Evolutionary conservation across 2,329 filamentous ascomycete genomes (phyloP), one percentile per base, ranked within the genome.

Genomic region (Kalmusia sp.): DNA sequence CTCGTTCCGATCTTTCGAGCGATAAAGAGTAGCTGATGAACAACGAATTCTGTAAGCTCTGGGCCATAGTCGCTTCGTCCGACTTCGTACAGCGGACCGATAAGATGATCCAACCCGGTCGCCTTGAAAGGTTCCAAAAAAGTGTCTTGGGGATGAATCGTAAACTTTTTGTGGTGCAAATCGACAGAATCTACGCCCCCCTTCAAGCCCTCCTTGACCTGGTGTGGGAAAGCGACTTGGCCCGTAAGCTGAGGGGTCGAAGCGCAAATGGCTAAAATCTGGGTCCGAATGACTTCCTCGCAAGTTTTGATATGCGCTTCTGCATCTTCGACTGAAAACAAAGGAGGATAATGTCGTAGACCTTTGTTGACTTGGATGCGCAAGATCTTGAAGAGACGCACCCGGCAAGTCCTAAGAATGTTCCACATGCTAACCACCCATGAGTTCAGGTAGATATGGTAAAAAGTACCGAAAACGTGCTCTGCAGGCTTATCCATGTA

Each of bases 351-450:
- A 11, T 37, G 54, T 7, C 45, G 35, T 14, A 40, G 34, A 1
- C 63, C 64, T 51, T 54, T 62, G 6, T 31, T 37, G 8, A 73
- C 49, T 19, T 66, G 59, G 4, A 53, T 38, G n/a, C 59, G 61
- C 5, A 71, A 51, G 22, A 62, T 27, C 21, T 51, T 54, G 45
- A 67, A 65, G 1, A 73, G 61, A 28, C 58, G 41, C 22, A 71
- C 52, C 1, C 65, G 61, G 31, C 63, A 59, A 2, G 54, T 50
- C 3, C 66, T 53, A 21, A 71, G 59, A 33, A 67, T 65, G 49
- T 71, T 72, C 67, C 64, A 70, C 57, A 71, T 67, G 28, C 67
- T 62, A 3, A 58, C 57, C 8, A 71, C 61, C 67, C 69, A 72
- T 2, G 64, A 59, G 31, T 69, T 64, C 6, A 55, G 49, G 52